Evolutionary conservation across 257 asterid genomes (phyloP), one percentile per base, ranked within the genome.

Genomic region (Handroanthus guayacan): DNA sequence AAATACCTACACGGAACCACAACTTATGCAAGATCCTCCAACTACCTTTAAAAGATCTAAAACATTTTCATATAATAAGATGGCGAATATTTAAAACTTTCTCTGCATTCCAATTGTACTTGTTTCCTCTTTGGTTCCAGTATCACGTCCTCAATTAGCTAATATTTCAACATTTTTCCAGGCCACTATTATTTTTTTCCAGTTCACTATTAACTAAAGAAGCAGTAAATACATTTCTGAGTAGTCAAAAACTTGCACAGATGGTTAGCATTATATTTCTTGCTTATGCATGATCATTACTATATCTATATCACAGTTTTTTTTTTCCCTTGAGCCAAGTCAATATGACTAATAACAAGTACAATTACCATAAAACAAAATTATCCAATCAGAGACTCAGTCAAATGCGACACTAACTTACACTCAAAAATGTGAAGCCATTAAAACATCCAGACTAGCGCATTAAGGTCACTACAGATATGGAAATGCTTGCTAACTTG

Each of bases 331-430:
- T 44, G 2, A 44, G 11, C 12, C 50, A 5, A 44, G 12, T 44
- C 50, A 44, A 44, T 41, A 56, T 56, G 62, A 56, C 62, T 36
- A 56, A 20, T 56, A 56, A 18, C 37, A 56, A 56, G 62, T 56
- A 56, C 5, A 56, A 56, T 18, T 18, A 18, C 62, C 5, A 5
- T 17, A 12, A 6, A 7, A 18, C 11, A n/a, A 17, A 17, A 56
- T 56, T 56, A 56, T 17, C 12, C 3, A 56, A 2, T 17, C 62
- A 3, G 18, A 18, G 37, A 56, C 62, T 1, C 37, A 18, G 36
- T 4, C 20, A 56, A 17, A 56, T 56, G 37, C 17, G 62, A 6
- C 60, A n/a, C 31, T 54, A 54, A 54, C 17, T 54, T 14, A 54
- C 9, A 16, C 20, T 5, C 60, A n/a, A 3, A n/a, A 3, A 44